Evolutionary conservation across 2,329 filamentous ascomycete genomes (phyloP).

Genomic region (Hypoxylon sp.): DNA sequence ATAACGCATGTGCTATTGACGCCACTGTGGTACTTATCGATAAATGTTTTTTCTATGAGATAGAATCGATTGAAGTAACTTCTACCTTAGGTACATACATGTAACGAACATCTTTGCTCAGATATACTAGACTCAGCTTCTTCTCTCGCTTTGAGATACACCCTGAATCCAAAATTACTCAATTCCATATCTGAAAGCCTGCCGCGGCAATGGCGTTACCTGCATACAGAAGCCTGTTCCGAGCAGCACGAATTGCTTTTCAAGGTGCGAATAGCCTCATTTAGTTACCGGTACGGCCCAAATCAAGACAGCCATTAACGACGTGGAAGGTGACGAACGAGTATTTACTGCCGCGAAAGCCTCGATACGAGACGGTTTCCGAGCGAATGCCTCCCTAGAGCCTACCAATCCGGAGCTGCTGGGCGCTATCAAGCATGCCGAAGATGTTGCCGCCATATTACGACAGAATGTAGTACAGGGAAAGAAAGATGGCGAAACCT

Average conservation of each 20-base stretch:
- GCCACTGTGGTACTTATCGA: not conserved
- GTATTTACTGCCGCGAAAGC: constrained; percentile 77
- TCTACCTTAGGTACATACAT: no score
- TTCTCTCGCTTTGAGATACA: not conserved
- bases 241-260: constrained; percentile 85
- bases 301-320: constrained; percentile 3
- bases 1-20: constrained; percentile 1
- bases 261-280: constrained; percentile 66
- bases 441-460: constrained; percentile 84
- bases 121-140: not conserved
- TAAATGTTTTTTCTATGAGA: constrained; percentile 11
- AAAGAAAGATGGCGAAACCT: constrained; percentile 64
- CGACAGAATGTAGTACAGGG: constrained; percentile 91
- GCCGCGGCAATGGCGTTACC: constrained; percentile 60
- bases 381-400: constrained; percentile 70
- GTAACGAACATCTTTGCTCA: not conserved
- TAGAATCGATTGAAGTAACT: constrained; percentile 13
- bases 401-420: constrained; percentile 68
- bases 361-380: constrained; percentile 81
- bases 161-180: no score
- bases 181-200: not conserved
- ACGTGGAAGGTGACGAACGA: constrained; percentile 72
- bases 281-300: not conserved
- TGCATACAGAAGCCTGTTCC: constrained; percentile 85
- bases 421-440: constrained; percentile 79